phyloP scores from a whole-genome alignment of 257 asterid species.

The Solanum chmielewskii region DNA sequence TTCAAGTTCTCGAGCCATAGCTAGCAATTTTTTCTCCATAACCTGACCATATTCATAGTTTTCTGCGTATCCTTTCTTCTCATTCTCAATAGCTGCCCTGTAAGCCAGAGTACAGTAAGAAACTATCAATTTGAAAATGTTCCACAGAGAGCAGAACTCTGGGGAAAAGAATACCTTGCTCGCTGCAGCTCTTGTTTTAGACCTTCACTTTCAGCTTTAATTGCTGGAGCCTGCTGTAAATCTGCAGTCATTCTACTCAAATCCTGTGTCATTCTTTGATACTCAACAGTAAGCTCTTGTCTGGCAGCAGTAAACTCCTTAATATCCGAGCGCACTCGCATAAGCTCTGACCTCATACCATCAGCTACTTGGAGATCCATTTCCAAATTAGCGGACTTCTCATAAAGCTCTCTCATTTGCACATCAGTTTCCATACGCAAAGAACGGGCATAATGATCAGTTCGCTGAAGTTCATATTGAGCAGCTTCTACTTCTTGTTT shows the following conservation, averaged over 20 bases:
- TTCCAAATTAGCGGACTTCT: conserved; percentile 74
- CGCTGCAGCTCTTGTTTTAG: conserved; percentile 64
- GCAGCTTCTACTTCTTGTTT: conserved; percentile 75
- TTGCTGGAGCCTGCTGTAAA: conserved; percentile 69
- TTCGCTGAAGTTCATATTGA: conserved; percentile 69
- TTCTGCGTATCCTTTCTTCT: conserved; percentile 84
- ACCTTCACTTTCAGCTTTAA: conserved; percentile 64
- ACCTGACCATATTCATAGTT: conserved; percentile 85
- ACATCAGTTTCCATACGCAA: conserved; percentile 59
- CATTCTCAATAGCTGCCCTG: conserved; percentile 88
- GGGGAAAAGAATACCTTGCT: conserved; percentile 38
- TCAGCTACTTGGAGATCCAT: conserved; percentile 59
- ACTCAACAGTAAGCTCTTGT: conserved; percentile 66
- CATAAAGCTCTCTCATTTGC: conserved; percentile 60
- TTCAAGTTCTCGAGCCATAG: conserved; percentile 90
- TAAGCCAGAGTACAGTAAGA: background rate
- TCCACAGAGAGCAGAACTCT: background rate
- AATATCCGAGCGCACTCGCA: conserved; percentile 64
- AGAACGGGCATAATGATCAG: conserved; percentile 65
- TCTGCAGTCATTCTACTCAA: conserved; percentile 66
- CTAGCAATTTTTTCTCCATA: conserved; percentile 73
- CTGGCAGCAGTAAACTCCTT: conserved; percentile 68
- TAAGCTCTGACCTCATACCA: conserved; percentile 73
- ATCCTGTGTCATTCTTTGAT: conserved; percentile 85
- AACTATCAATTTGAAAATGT: background rate